Conservation (phyloP, 176 grass and related monocot genomes). For the Oryza coarctata region DNA sequence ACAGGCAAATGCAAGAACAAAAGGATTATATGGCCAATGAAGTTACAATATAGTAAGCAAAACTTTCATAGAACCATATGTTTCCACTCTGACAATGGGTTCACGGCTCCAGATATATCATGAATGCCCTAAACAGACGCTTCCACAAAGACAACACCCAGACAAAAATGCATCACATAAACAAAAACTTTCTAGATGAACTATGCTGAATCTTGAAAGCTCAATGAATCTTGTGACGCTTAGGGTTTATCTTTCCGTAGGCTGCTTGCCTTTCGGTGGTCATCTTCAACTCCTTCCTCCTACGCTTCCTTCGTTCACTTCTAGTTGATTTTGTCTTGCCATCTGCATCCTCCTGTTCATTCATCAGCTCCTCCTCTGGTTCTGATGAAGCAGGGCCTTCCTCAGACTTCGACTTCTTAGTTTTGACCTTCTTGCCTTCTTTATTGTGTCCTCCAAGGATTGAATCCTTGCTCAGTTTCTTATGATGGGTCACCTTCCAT, state of each 20-base stretch:
- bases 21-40: background rate
- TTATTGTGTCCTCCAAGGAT: slow-evolving; percentile 60
- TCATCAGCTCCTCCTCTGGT: slow-evolving; percentile 17
- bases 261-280: slow-evolving; percentile 43
- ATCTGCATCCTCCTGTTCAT: slow-evolving; percentile 42
- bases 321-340: slow-evolving; percentile 54
- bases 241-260: slow-evolving; percentile 53
- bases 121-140: background rate
- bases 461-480: slow-evolving; percentile 57
- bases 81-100: background rate
- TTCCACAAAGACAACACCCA: background rate
- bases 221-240: slow-evolving; percentile 64
- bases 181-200: slow-evolving; percentile 31
- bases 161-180: background rate
- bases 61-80: slow-evolving; percentile 18
- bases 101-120: slow-evolving; percentile 12
- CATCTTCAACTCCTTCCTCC: slow-evolving; percentile 56
- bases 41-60: slow-evolving; percentile 2
- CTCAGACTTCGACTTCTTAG: slow-evolving; percentile 42
- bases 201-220: background rate
- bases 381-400: slow-evolving; percentile 43
- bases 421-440: slow-evolving; percentile 49
- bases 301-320: slow-evolving; percentile 57
- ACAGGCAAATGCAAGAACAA: background rate
- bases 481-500: slow-evolving; percentile 84